These are phyloP conservation scores for Sarocladium strictum DNA, from an alignment of 2,329 filamentous ascomycete species.

Conservation along the genomic window DNA sequence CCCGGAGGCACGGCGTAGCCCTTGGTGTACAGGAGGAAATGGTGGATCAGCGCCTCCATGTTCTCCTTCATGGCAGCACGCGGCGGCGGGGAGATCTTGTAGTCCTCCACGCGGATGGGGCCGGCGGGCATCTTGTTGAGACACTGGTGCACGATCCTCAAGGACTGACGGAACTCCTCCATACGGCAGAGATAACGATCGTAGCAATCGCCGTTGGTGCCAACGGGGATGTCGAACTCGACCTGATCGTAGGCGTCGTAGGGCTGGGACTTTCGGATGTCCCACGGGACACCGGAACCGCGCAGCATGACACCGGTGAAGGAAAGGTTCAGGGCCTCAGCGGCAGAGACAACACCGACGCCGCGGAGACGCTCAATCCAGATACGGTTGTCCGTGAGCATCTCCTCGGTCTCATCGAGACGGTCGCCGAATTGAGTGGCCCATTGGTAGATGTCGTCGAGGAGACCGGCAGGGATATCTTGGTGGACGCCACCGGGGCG, in stretches of 20 bases:
- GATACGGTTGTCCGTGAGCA: slow-evolving; percentile 98
- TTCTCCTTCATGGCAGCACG: slow-evolving; percentile 99
- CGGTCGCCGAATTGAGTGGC: slow-evolving; percentile 98
- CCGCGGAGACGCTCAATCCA: slow-evolving; percentile 93
- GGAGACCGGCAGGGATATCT: slow-evolving; percentile 85
- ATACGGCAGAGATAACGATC: slow-evolving; percentile 98
- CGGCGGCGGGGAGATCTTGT: slow-evolving; percentile 96
- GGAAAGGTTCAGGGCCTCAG: slow-evolving; percentile 93
- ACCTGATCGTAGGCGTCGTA: slow-evolving; percentile 98
- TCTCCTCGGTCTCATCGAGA: slow-evolving; percentile 97
- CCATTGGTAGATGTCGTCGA: slow-evolving; percentile 99
- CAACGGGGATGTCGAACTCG: slow-evolving; percentile 96
- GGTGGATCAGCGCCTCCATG: slow-evolving; percentile 99
- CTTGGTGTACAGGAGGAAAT: slow-evolving; percentile 98
- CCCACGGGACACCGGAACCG: slow-evolving; percentile 92
- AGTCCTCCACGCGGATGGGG: slow-evolving; percentile 93
- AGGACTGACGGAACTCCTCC: slow-evolving; percentile 98
- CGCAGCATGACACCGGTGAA: slow-evolving; percentile 98
- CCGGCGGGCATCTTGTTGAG: slow-evolving; percentile 98
- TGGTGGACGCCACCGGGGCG: slow-evolving; percentile 94
- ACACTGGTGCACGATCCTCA: slow-evolving; percentile 98
- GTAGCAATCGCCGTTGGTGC: slow-evolving; percentile 97
- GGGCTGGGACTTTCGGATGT: slow-evolving; percentile 92
- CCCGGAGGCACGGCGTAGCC: slow-evolving; percentile 95
- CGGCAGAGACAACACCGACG: slow-evolving; percentile 83